Base-by-base conservation (phyloP, 2,329 filamentous ascomycete species). In the Torrubiellomyces zombiae region DNA sequence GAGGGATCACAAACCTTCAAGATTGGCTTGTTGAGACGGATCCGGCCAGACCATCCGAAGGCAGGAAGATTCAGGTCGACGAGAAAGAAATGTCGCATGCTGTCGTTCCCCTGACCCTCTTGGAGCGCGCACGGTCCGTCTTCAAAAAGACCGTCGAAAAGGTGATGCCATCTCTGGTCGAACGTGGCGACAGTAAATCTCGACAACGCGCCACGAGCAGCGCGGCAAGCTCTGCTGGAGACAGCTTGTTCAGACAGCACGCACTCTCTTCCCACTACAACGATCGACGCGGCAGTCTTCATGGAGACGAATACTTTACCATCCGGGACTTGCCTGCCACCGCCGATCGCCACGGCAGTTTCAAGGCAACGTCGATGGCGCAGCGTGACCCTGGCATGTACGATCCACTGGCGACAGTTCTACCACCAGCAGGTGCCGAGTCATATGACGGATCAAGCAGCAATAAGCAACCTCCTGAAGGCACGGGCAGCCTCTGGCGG, bases 11-110 rank as follows among this genome's bases (percentile, higher is more conserved):
- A 17, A 75, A 93, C 37, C 67, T 75, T 18, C 57, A 69, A 16
- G 61, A 64, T 7, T 98, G 89, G 89, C 68, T 94, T n/a, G 82
- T 93, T 38, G 82, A 92, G 34, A 93, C 85, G 1, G 86, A 95
- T 41, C 83, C 85, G 2, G 74, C 71, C 18, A 67, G 75, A 18
- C 75, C 75, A 31, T 75, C 73, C 16, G 70, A 79, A 28, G 83
- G 82, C 36, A 74, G 77, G 44, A 82, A 73, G 50, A 95, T 98
- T 39, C 76, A 94, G 47, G 81, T 95, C 23, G 85, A 92, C 30
- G 82, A 81, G 36, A 74, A 74, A 42, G 89, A 98, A 51, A 72
- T 98, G 40, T 85, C 82, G 22, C 70, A 73, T 28, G 89, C 89
- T 28, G 89, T 98, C 28, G 76, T 92, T 10, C 85, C 85, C 18